Evolutionary conservation across 1,139 yeast species (phyloP).

Genomic region (Hansenula lynferdii): DNA sequence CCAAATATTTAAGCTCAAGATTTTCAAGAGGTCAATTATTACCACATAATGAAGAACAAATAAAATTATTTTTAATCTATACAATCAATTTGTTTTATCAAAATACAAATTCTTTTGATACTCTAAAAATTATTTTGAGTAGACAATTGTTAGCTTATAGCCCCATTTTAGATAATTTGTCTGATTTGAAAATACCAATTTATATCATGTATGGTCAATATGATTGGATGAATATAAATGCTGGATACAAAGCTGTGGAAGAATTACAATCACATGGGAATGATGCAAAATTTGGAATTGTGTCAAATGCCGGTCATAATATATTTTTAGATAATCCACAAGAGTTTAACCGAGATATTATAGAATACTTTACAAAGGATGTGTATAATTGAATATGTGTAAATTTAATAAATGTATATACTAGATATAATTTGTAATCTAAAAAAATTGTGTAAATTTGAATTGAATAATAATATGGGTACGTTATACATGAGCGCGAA

Average conservation of each 20-base stretch:
- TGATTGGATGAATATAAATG: slow-evolving; percentile 83
- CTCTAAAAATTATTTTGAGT: slow-evolving; percentile 12
- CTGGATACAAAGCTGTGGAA: slow-evolving; percentile 46
- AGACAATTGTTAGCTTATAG: slow-evolving; percentile 53
- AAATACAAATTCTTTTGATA: slow-evolving; percentile 15
- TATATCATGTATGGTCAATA: slow-evolving; percentile 72
- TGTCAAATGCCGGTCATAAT: slow-evolving; percentile 71
- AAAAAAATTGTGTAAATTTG: no score
- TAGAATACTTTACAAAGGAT: slow-evolving; percentile 34
- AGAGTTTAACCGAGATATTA: slow-evolving; percentile 49
- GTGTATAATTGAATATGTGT: not conserved
- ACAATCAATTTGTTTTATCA: slow-evolving; percentile 24
- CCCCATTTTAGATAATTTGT: slow-evolving; percentile 67
- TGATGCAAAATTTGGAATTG: slow-evolving; percentile 35
- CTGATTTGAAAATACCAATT: slow-evolving; percentile 34
- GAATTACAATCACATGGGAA: slow-evolving; percentile 6
- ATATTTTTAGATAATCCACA: slow-evolving; percentile 68
- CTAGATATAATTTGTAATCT: no score
- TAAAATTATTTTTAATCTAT: slow-evolving; percentile 23
- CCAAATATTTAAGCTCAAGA: slow-evolving; percentile 46
- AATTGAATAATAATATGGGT: no score
- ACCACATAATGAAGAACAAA: slow-evolving; percentile 16
- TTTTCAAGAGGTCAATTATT: slow-evolving; percentile 30
- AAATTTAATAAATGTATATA: no score
- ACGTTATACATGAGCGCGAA: no score